phyloP scores from a whole-genome alignment of 345 rosid species.

The Brassica incana region DNA sequence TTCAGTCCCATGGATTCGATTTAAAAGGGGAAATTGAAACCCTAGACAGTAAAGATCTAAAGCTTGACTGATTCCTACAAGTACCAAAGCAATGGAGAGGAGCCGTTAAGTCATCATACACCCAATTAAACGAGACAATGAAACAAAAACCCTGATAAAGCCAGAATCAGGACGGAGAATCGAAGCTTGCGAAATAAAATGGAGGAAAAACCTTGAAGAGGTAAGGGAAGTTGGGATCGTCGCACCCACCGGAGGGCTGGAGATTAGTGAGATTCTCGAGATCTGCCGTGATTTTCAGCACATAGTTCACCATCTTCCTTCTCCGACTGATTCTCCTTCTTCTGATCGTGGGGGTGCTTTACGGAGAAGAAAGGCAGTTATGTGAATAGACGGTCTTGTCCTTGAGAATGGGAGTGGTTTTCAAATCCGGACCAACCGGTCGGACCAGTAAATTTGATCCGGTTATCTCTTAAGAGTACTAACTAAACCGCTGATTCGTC shows the following conservation, averaged over 20 bases:
- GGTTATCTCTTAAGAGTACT: background rate
- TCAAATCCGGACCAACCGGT: background rate
- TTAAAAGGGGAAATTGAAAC: background rate
- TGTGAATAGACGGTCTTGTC: background rate
- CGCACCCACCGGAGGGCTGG: constrained; percentile 82
- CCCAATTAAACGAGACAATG: background rate
- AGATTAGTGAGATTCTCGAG: constrained; percentile 79
- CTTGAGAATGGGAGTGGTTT: background rate
- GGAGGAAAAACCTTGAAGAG: constrained; percentile 65
- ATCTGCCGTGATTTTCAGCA: constrained; percentile 74
- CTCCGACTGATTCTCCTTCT: no score
- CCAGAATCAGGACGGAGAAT: background rate
- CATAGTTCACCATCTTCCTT: constrained; percentile 71
- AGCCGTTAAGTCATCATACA: background rate
- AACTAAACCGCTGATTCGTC: background rate
- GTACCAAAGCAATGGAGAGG: background rate
- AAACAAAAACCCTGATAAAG: background rate
- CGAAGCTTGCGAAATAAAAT: background rate
- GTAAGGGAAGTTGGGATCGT: constrained; percentile 72
- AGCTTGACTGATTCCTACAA: background rate
- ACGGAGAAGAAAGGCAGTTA: no score
- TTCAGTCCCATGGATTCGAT: background rate
- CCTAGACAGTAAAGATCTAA: background rate
- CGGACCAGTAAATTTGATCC: background rate
- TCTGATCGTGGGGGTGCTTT: no score